A percentile compares a stretch with the other conserved stretches of the same genome.
Evolutionary conservation across 495 filamentous ascomycete genomes (phyloP).

Genomic region (Aspergillus diversus): DNA sequence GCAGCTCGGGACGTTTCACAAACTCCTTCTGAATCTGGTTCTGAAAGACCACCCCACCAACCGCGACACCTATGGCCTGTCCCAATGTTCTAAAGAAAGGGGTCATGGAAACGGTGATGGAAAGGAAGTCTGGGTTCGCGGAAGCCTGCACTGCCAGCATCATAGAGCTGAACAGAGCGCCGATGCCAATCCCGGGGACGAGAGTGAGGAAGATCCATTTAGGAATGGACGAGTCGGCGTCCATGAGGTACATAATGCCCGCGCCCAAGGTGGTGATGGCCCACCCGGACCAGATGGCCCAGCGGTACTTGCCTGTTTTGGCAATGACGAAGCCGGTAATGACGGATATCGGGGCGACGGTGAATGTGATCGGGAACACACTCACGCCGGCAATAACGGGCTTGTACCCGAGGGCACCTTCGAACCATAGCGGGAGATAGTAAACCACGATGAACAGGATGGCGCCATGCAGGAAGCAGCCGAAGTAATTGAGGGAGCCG

Average conservation of each 20-base stretch:
- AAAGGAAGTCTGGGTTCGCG: conserved; percentile 42
- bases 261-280: conserved; percentile 47
- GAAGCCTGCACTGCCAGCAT: conserved; percentile 53
- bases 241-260: conserved; percentile 51
- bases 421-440: conserved; percentile 54
- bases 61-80: conserved; percentile 56
- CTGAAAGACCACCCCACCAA: conserved; percentile 63
- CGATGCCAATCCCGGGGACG: conserved; percentile 50
- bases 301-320: conserved; percentile 48
- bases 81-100: conserved; percentile 61
- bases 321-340: conserved; percentile 47
- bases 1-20: conserved; percentile 42
- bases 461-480: conserved; percentile 52
- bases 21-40: conserved; percentile 57
- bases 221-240: conserved; percentile 40
- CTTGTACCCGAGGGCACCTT: conserved; percentile 50
- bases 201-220: conserved; percentile 53
- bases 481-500: conserved; percentile 42
- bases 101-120: conserved; percentile 54
- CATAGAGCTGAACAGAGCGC: conserved; percentile 50
- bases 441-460: conserved; percentile 50
- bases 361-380: conserved; percentile 53
- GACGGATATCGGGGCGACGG: conserved; percentile 50
- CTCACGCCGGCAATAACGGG: conserved; percentile 50
- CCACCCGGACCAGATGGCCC: conserved; percentile 57